Conservation (phyloP, 1,284 basidiomycete genomes). For the Leccinum fallax region DNA sequence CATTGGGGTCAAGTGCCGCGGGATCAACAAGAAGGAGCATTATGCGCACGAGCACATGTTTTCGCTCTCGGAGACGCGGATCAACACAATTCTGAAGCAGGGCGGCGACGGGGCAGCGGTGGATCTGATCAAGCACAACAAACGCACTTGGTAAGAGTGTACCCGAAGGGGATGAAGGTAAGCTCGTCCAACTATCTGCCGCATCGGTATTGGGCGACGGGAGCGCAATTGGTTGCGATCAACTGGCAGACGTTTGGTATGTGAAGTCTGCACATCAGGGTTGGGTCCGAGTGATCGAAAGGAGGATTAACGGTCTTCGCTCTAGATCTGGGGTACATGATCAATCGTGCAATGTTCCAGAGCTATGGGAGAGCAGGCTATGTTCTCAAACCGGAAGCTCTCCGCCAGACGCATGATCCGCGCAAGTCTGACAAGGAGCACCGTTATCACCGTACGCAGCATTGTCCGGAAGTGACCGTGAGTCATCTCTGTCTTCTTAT, state of each 20-base stretch:
- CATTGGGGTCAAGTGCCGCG: slow-evolving; percentile 92
- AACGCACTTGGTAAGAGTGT: slow-evolving; percentile 87
- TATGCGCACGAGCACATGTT: slow-evolving; percentile 93
- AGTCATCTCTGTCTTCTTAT: slow-evolving; percentile 11
- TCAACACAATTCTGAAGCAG: slow-evolving; percentile 65
- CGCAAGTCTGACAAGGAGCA: slow-evolving; percentile 66
- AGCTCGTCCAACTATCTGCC: slow-evolving; percentile 91
- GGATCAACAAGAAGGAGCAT: slow-evolving; percentile 86
- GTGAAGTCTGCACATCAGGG: slow-evolving; percentile 23
- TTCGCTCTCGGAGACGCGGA: slow-evolving; percentile 88
- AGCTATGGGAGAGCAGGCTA: slow-evolving; percentile 86
- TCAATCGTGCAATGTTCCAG: slow-evolving; percentile 95
- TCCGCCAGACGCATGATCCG: slow-evolving; percentile 59
- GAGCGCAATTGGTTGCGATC: slow-evolving; percentile 94
- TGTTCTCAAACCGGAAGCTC: slow-evolving; percentile 85
- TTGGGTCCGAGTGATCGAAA: not conserved
- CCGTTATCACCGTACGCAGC: slow-evolving; percentile 55
- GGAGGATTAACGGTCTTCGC: slow-evolving; percentile 1
- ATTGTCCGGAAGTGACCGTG: slow-evolving; percentile 68
- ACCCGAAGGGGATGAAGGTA: slow-evolving; percentile 85
- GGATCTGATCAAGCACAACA: slow-evolving; percentile 89
- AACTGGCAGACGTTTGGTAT: slow-evolving; percentile 97
- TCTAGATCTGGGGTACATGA: slow-evolving; percentile 82
- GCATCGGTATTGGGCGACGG: slow-evolving; percentile 87
- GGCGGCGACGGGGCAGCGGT: slow-evolving; percentile 40